Percentiles rank a stretch among this genome's conserved stretches.
Evolutionary conservation across 371 early-diverging fungal genomes (phyloP).

Genomic region (Mucor sp.): DNA sequence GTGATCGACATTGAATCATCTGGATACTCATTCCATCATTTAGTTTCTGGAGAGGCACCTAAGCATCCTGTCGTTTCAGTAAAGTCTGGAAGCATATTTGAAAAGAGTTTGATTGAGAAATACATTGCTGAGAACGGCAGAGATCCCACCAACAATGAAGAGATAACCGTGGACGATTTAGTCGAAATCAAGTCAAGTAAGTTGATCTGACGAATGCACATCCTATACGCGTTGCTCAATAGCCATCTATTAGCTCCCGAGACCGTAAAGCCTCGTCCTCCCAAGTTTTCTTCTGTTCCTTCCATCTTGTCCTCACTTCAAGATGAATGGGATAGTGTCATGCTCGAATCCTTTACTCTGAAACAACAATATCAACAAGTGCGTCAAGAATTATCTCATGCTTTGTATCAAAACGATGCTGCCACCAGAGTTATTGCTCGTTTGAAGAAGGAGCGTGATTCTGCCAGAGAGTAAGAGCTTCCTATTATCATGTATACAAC

Average conservation of each 20-base stretch:
- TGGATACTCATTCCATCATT: background rate
- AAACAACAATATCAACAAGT: constrained; percentile 91
- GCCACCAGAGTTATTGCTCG: constrained; percentile 94
- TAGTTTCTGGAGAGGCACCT: constrained; percentile 93
- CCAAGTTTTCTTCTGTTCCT: constrained; percentile 90
- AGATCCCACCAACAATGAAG: constrained; percentile 84
- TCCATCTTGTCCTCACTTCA: constrained; percentile 88
- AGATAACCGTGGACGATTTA: constrained; percentile 77
- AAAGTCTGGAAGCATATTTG: constrained; percentile 85
- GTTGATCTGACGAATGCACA: background rate
- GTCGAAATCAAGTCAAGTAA: constrained; percentile 72
- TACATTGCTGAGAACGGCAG: constrained; percentile 82
- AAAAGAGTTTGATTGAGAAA: constrained; percentile 85
- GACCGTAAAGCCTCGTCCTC: constrained; percentile 85
- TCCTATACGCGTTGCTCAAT: background rate
- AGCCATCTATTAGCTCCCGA: constrained; percentile 56
- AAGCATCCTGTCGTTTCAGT: constrained; percentile 85
- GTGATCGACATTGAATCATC: background rate
- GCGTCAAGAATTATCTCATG: constrained; percentile 89
- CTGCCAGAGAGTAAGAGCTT: constrained; percentile 74
- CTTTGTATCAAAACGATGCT: constrained; percentile 95
- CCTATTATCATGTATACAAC: background rate
- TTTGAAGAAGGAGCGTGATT: constrained; percentile 86
- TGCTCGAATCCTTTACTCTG: constrained; percentile 90
- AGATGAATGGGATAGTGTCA: constrained; percentile 93